These are phyloP conservation scores for Hirschioporus abietinus DNA, from an alignment of 768 basidiomycete species.

Conservation along the genomic window DNA sequence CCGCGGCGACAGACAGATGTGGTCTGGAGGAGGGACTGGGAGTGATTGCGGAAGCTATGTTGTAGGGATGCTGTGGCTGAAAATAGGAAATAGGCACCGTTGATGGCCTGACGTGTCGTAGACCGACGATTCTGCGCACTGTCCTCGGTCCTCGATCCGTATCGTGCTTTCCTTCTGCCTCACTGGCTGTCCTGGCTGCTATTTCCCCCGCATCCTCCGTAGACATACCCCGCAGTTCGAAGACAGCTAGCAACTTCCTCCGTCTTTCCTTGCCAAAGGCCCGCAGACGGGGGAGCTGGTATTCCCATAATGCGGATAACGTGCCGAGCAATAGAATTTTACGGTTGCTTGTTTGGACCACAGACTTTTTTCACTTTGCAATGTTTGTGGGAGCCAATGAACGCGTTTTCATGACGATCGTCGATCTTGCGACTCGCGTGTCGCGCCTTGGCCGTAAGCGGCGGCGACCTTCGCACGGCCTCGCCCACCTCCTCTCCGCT, in stretches of 20 bases:
- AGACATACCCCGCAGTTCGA: background rate
- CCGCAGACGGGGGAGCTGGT: background rate
- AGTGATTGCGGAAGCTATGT: background rate
- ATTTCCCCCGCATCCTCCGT: background rate
- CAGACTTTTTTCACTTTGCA: background rate
- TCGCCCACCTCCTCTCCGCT: too few relatives aligned
- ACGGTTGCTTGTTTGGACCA: background rate
- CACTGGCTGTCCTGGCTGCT: background rate
- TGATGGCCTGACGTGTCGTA: background rate
- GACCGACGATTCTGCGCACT: background rate
- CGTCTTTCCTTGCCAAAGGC: too few relatives aligned
- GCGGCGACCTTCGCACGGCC: background rate
- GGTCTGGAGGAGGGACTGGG: background rate
- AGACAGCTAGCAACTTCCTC: too few relatives aligned
- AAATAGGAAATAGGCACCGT: background rate
- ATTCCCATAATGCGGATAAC: background rate
- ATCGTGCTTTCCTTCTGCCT: too few relatives aligned
- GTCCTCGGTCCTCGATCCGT: too few relatives aligned
- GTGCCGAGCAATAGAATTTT: background rate
- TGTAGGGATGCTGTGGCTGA: background rate
- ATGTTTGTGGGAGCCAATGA: background rate
- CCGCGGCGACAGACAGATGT: background rate
- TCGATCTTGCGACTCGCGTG: background rate
- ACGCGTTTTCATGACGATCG: background rate
- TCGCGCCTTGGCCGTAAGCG: constrained; percentile 5